A percentile compares a stretch with the other conserved stretches of the same genome.
These are phyloP conservation scores for Amorphotheca resinae DNA, from an alignment of 495 filamentous ascomycete species.

Conservation along the genomic window DNA sequence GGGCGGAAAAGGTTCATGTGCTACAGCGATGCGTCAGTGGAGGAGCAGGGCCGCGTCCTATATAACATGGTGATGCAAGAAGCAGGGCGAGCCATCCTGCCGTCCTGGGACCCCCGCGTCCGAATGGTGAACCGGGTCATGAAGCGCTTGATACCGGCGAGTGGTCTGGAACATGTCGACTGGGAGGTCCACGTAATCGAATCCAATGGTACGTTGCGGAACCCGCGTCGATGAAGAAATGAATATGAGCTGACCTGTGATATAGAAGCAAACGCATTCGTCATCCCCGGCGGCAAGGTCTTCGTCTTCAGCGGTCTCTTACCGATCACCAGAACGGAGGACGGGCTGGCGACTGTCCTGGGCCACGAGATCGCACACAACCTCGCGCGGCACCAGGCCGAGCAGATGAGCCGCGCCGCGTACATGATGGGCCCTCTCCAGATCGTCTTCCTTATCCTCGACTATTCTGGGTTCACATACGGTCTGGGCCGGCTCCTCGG, in stretches of 20 bases:
- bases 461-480: slow-evolving; percentile 55
- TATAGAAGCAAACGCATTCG: slow-evolving; percentile 61
- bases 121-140: slow-evolving; percentile 54
- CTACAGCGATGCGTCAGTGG: slow-evolving; percentile 43
- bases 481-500: slow-evolving; percentile 48
- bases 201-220: slow-evolving; percentile 29
- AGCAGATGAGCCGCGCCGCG: slow-evolving; percentile 50
- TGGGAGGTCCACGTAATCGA: slow-evolving; percentile 88
- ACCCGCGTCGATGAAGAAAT: too few species aligned
- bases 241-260: background rate
- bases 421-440: slow-evolving; percentile 41
- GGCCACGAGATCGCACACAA: slow-evolving; percentile 95
- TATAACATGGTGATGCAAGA: slow-evolving; percentile 40
- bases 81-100: slow-evolving; percentile 25
- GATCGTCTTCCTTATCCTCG: slow-evolving; percentile 40
- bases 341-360: slow-evolving; percentile 71
- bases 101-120: slow-evolving; percentile 28
- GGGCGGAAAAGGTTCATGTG: slow-evolving; percentile 76
- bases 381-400: slow-evolving; percentile 65
- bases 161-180: slow-evolving; percentile 43
- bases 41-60: slow-evolving; percentile 36
- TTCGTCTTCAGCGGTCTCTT: slow-evolving; percentile 85
- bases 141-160: slow-evolving; percentile 54
- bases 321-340: slow-evolving; percentile 54
- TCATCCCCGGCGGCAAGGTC: slow-evolving; percentile 85